Evolutionary conservation across 257 asterid genomes (phyloP), one percentile per base, ranked within the genome.

Genomic region (Phtheirospermum japonicum): DNA sequence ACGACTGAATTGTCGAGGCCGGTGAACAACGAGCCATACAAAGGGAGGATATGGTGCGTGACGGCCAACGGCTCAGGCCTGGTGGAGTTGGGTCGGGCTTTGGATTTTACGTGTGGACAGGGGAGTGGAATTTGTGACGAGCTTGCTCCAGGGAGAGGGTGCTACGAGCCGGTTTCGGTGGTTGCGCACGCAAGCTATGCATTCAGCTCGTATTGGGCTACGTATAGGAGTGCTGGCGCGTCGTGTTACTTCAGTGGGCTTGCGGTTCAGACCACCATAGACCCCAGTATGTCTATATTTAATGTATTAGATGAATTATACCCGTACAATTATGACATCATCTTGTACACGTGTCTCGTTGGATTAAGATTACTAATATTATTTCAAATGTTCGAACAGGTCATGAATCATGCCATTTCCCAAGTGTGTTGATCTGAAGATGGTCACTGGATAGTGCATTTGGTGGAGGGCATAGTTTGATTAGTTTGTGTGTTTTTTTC

Each of bases 1-100:
- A 32, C 76, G 50, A 28, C 74, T 0, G 7, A 26, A 3, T 9
- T 76, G 55, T 75, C 87, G 1, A 48, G 37, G 17, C 84, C 86
- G 2, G 10, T 18, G 13, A 87, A 78, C 68, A 77, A 87, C 75
- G 31, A 19, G 39, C 87, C 95, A 0, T 85, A 61, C 65, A 60
- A 50, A 11, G 95, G 95, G 36, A 85, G 80, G 7, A 28, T 85
- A 36, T 90, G 95, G 95, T 90, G 95, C 36, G 95, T 85, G 14
- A 89, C 64, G 57, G 80, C 66, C 0, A 17, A 50, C 0, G 10
- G 55, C 2, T 56, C 40, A 36, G 61, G 57, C 45, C 40, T 19
- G 17, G 5, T 6, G 40, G 83, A 75, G 39, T 68, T 84, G 73
- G 72, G 48, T 2, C 60, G 69, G 2, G 85, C 85, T 0, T 54